Evolutionary conservation across 163 green algal species (phyloP), one percentile per base, ranked within the genome.

Genomic region (Scenedesmus sp.): DNA sequence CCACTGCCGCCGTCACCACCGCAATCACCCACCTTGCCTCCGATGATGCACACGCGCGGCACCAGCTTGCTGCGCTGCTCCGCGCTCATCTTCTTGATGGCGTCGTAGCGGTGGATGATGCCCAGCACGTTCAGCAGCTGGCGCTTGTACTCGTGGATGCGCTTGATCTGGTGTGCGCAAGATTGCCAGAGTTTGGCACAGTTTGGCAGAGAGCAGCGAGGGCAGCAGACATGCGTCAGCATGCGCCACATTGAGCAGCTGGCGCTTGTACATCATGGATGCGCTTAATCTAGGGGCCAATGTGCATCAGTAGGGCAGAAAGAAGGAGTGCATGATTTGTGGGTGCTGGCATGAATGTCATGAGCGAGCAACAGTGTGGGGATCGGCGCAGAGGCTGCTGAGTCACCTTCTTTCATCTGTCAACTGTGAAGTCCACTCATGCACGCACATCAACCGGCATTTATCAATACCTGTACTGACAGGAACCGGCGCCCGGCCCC

Each of bases 41-140:
- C 98, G 81, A 99, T 97, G 92, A 99, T 93, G 83, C 94, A 96
- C 89, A 99, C 98, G 84, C 98, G 96, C 16, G 98, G 98, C 85
- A 99, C 97, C 64, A 99, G 94, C 66, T 97, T 91, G 88, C 96
- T 95, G 57, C 97, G 94, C 95, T 99, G 92, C 76, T 96, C 96
- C 0, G 94, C 92, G 4, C 81, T 96, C 97, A 99, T 98, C 88
- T 96, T 95, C 95, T 98, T 98, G 95, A 99, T 99, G 66, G 87
- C 59, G 88, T 98, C 95, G 95, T 99, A 99, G 52, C 98, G 95
- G 94, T 98, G 95, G 92, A 99, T 98, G 94, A 99, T 98, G 93
- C 94, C 95, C 90, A 99, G 95, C 73, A 99, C 93, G 94, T 99
- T 99, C 81, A 99, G 95, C 93, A 99, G 96, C 96, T 99, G 98